phyloP scores from a whole-genome alignment of 345 rosid species.

The Sisymbrium altissimum region DNA sequence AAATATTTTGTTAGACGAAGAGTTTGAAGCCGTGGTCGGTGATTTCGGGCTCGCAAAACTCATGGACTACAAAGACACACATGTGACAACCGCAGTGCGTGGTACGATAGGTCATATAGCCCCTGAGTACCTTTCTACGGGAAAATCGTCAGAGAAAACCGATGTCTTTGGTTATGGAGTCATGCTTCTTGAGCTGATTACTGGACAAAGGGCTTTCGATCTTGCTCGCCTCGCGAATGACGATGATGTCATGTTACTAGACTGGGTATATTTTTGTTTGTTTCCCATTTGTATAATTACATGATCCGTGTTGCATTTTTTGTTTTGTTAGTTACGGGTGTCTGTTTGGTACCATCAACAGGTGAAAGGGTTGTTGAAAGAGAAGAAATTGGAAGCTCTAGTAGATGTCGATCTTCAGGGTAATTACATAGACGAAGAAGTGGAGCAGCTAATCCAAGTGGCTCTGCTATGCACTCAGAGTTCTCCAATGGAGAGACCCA shows the following conservation, averaged over 20 bases:
- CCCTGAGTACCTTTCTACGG: slow-evolving; percentile 96
- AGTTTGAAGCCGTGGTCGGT: slow-evolving; percentile 93
- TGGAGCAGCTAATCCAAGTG: slow-evolving; percentile 88
- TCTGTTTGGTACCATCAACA: slow-evolving; percentile 26
- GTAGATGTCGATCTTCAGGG: slow-evolving; percentile 74
- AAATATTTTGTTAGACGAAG: slow-evolving; percentile 84
- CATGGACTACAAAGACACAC: slow-evolving; percentile 94
- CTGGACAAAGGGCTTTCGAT: slow-evolving; percentile 93
- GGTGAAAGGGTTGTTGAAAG: slow-evolving; percentile 95
- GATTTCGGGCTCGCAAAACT: slow-evolving; percentile 96
- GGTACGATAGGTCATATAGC: slow-evolving; percentile 99
- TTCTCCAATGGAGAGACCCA: slow-evolving; percentile 83
- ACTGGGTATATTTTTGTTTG: slow-evolving; percentile 57
- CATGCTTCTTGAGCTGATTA: slow-evolving; percentile 84
- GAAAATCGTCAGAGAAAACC: slow-evolving; percentile 95
- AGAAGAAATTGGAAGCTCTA: slow-evolving; percentile 68
- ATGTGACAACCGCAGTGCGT: slow-evolving; percentile 93
- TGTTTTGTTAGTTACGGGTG: background rate
- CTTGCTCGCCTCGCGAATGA: slow-evolving; percentile 92
- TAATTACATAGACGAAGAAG: slow-evolving; percentile 69
- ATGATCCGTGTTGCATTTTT: slow-evolving; percentile 1
- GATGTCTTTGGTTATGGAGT: slow-evolving; percentile 98
- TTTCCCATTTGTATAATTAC: background rate
- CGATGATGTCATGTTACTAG: slow-evolving; percentile 94
- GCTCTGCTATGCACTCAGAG: slow-evolving; percentile 92